These are phyloP conservation scores for Wallacemonas rigidus DNA, from an alignment of 208 protist genomes.

Conservation along the genomic window DNA sequence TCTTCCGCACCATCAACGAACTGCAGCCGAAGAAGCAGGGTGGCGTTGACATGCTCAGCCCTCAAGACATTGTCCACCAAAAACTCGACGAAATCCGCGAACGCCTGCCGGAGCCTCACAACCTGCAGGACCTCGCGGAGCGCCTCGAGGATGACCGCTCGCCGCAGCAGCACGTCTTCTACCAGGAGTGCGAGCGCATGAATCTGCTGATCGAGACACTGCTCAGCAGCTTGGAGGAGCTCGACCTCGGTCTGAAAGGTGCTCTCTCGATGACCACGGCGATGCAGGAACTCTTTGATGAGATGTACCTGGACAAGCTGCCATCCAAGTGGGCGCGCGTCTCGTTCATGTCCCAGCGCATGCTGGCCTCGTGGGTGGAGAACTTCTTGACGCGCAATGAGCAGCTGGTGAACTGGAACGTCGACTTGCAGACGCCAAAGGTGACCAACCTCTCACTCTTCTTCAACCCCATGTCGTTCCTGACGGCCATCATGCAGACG, in stretches of 20 bases:
- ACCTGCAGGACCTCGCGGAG: slow-evolving; percentile 92
- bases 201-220: slow-evolving; percentile 95
- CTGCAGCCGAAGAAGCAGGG: slow-evolving; percentile 94
- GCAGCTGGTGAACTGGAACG: slow-evolving; percentile 94
- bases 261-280: slow-evolving; percentile 92
- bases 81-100: slow-evolving; percentile 93
- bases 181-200: slow-evolving; percentile 99
- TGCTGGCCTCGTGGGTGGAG: slow-evolving; percentile 95
- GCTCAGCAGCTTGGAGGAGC: slow-evolving; percentile 93
- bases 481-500: slow-evolving; percentile 99
- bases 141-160: slow-evolving; percentile 96
- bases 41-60: slow-evolving; percentile 84
- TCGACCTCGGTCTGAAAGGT: slow-evolving; percentile 96
- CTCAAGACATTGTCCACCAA: slow-evolving; percentile 91
- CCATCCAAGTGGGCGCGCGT: slow-evolving; percentile 95
- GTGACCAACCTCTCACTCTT: slow-evolving; percentile 95
- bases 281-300: slow-evolving; percentile 94
- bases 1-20: slow-evolving; percentile 97
- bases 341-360: slow-evolving; percentile 96
- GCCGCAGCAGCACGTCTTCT: slow-evolving; percentile 98
- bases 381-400: slow-evolving; percentile 95
- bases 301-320: slow-evolving; percentile 93
- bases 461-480: slow-evolving; percentile 99
- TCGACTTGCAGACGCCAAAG: slow-evolving; percentile 93
- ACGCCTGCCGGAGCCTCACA: slow-evolving; percentile 90